These are phyloP conservation scores for Lactuca sativa DNA, from an alignment of 129 eudicot genomes.

Conservation along the genomic window DNA sequence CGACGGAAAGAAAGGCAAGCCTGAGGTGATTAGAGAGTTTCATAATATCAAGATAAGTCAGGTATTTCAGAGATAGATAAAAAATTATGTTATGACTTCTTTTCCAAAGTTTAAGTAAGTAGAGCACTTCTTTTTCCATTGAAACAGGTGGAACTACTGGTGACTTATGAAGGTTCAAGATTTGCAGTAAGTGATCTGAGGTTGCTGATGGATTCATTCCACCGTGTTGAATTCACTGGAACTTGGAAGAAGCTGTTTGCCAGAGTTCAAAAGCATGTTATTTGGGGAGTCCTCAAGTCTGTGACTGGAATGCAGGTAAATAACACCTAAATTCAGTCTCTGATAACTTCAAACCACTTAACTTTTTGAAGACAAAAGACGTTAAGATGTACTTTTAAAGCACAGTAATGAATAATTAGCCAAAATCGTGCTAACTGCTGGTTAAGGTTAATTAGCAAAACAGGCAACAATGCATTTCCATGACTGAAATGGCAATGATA, in stretches of 20 bases:
- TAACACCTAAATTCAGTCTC: neutral
- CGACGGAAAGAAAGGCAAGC: conserved; percentile 67
- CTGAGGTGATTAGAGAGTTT: conserved; percentile 78
- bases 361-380: neutral
- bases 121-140: neutral
- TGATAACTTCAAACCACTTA: neutral
- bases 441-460: no score
- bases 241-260: conserved; percentile 93
- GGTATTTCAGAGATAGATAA: conserved; percentile 24
- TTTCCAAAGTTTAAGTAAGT: neutral
- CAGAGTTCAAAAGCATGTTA: conserved; percentile 81
- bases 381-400: neutral
- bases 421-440: no score
- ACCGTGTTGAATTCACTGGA: conserved; percentile 82
- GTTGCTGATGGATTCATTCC: conserved; percentile 89
- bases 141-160: conserved; percentile 77
- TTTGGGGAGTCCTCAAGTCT: conserved; percentile 95
- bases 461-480: no score
- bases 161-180: conserved; percentile 91
- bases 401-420: no score
- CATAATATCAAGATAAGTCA: conserved; percentile 93
- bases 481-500: no score
- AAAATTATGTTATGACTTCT: neutral
- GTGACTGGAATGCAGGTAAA: conserved; percentile 97
- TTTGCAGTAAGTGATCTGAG: conserved; percentile 91